Evolutionary conservation across 2,329 filamentous ascomycete genomes (phyloP).

Genomic region (Sclerotinia spermophila): DNA sequence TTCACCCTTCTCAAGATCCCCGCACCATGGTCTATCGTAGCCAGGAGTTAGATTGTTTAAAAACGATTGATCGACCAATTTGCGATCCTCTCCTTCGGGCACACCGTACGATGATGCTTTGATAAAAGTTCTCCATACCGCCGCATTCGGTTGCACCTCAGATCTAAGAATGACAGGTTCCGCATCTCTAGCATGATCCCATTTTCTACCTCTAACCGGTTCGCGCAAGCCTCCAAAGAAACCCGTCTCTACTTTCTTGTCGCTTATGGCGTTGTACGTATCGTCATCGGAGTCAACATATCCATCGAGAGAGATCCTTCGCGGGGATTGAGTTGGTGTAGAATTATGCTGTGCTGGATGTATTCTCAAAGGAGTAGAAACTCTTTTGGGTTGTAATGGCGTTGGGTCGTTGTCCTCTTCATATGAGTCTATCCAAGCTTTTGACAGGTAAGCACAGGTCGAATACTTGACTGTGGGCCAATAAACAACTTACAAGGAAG

Average conservation of each 20-base stretch:
- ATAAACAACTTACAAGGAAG: slow-evolving; percentile 32
- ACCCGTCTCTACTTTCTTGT: slow-evolving; percentile 32
- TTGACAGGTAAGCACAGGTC: slow-evolving; percentile 19
- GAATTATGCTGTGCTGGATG: slow-evolving; percentile 35
- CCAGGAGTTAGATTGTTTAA: slow-evolving; percentile 35
- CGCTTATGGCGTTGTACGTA: slow-evolving; percentile 20
- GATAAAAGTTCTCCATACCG: slow-evolving; percentile 35
- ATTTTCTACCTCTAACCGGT: slow-evolving; percentile 37
- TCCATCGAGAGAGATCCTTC: slow-evolving; percentile 36
- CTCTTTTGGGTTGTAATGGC: slow-evolving; percentile 25
- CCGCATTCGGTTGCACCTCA: slow-evolving; percentile 24
- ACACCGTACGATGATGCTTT: slow-evolving; percentile 36
- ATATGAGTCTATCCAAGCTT: slow-evolving; percentile 38
- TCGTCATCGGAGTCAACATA: slow-evolving; percentile 35
- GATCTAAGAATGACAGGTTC: slow-evolving; percentile 37
- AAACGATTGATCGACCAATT: slow-evolving; percentile 32
- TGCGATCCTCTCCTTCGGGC: slow-evolving; percentile 28
- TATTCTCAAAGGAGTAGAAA: slow-evolving; percentile 30
- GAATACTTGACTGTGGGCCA: background rate
- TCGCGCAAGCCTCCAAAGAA: slow-evolving; percentile 36
- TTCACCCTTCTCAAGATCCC: slow-evolving; percentile 32
- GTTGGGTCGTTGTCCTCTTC: slow-evolving; percentile 31
- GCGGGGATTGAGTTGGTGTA: slow-evolving; percentile 23
- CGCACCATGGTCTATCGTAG: slow-evolving; percentile 37
- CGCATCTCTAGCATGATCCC: slow-evolving; percentile 37